Evolutionary conservation across 2,329 filamentous ascomycete genomes (phyloP), one percentile per base, ranked within the genome.

Genomic region (Diaporthe vaccinii): DNA sequence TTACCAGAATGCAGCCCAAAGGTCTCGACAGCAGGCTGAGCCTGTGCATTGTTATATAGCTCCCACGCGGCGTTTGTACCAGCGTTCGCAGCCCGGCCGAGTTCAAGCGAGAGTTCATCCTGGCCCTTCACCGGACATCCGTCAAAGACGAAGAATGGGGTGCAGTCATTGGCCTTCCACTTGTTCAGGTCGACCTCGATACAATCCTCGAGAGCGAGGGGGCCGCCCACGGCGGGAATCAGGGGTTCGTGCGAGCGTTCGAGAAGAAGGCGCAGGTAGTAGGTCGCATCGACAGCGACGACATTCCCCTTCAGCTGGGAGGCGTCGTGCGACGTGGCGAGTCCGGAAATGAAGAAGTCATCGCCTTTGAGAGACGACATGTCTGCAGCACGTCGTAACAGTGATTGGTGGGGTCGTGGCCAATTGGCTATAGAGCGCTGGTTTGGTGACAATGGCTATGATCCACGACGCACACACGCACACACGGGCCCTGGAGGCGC

Each of bases 101-200:
- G 90, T 78, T 91, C 89, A 73, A 93, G 88, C 34, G 92, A 87
- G 76, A 92, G 88, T 62, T 94, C 91, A 80, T 96, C 93, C 80
- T 94, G 93, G 74, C 93, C 94, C 53, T 92, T 92, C 76, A 95
- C 90, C 53, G 95, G 91, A 80, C 98, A 91, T 49, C 97, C 97
- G 83, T 96, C 94, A 84, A 99, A 99, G 70, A 99, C 89, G 83
- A 99, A 98, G 77, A 97, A 87, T 2, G 94, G 94, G n/a, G 88
- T 91, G 71, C 98, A 93, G 28, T 91, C 90, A 80, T 92, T 86
- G 61, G 89, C 89, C 76, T 91, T 90, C 88, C 97, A 95, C 75
- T 88, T 87, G 76, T 93, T 89, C 41, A 99, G 87, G 79, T 98
- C 94, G 69, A 90, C 89, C 82, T 94, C 91, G 77, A 99, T 93